Base-by-base conservation (phyloP, 345 rosid species). In the Gossypium raimondii region DNA sequence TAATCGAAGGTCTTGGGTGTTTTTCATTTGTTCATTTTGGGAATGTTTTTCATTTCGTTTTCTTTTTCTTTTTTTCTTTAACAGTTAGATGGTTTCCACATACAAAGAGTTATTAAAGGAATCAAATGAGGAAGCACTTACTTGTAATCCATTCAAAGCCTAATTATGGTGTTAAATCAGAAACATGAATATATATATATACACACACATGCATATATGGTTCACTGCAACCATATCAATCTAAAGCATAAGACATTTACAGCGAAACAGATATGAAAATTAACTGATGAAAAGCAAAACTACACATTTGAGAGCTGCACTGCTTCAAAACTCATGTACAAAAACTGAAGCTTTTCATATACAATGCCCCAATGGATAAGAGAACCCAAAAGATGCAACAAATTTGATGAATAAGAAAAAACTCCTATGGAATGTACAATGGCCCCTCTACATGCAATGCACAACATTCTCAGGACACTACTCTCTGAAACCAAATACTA, bases 361-460 rank as follows among this genome's bases (percentile, higher is more conserved):
- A 75, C 61, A 55, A 51, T 44, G 75, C 78, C 75, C 38, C 67
- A 8, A 44, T 60, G 61, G 44, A 48, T 18, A 58, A 60, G 51
- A 43, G 3, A 55, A 41, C 24, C 41, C 64, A 25, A 51, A 12
- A 51, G 55, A 51, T 51, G 52, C 72, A 20, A 64, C 72, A 20
- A 64, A 55, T 52, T 64, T 72, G 63, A 53, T 20, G 58, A 60
- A 70, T 57, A 64, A 47, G 55, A 51, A 7, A 34, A 10, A 45
- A 47, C 12, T n/a, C 48, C 38, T 2, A 62, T 25, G 48, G 70
- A 78, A 79, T 67, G 78, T 69, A 81, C 78, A 72, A 25, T 34
- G 41, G 7, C 41, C 41, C 41, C 41, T 34, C 41, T 5, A 34
- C 76, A 70, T 48, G 48, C 51, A 67, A 76, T 67, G 76, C 84